These are phyloP conservation scores for Onygenales sp. DNA, from an alignment of 2,329 filamentous ascomycete genomes.

Conservation along the genomic window DNA sequence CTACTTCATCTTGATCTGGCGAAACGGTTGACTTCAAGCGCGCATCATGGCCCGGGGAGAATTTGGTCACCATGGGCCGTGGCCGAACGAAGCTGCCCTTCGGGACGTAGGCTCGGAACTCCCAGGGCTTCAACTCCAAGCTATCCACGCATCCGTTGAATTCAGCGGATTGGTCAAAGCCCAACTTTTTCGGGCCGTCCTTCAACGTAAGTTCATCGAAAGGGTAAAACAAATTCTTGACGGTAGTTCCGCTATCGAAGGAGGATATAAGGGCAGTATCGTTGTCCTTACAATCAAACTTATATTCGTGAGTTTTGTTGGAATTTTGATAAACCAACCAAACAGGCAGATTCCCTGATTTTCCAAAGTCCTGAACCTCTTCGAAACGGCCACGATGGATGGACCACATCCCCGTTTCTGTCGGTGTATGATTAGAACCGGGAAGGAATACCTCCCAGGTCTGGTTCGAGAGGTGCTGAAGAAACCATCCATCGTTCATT, in stretches of 20 bases:
- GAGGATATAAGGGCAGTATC: conserved; percentile 47
- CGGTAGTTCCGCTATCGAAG: conserved; percentile 44
- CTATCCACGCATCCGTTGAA: conserved; percentile 47
- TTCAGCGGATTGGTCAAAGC: conserved; percentile 37
- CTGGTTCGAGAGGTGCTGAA: conserved; percentile 49
- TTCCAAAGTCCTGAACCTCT: conserved; percentile 43
- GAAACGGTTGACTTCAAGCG: conserved; percentile 42
- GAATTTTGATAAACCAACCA: conserved; percentile 39
- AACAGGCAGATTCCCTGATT: conserved; percentile 34
- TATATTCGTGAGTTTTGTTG: conserved; percentile 42
- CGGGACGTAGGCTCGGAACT: conserved; percentile 52
- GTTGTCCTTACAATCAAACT: conserved; percentile 46
- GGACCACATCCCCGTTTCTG: conserved; percentile 53
- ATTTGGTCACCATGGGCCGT: conserved; percentile 50
- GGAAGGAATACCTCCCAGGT: conserved; percentile 43
- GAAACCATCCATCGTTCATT: conserved; percentile 49
- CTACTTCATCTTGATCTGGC: conserved; percentile 31
- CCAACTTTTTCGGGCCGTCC: conserved; percentile 36
- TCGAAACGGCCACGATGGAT: conserved; percentile 43
- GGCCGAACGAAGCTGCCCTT: conserved; percentile 41
- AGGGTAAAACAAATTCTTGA: conserved; percentile 55
- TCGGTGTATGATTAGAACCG: conserved; percentile 43
- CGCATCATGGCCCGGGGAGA: conserved; percentile 52
- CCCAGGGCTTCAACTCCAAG: conserved; percentile 46
- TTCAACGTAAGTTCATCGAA: conserved; percentile 48